These are phyloP conservation scores for Toxoplasma gondii DNA, from an alignment of 169 alveolate species.

Conservation along the genomic window DNA sequence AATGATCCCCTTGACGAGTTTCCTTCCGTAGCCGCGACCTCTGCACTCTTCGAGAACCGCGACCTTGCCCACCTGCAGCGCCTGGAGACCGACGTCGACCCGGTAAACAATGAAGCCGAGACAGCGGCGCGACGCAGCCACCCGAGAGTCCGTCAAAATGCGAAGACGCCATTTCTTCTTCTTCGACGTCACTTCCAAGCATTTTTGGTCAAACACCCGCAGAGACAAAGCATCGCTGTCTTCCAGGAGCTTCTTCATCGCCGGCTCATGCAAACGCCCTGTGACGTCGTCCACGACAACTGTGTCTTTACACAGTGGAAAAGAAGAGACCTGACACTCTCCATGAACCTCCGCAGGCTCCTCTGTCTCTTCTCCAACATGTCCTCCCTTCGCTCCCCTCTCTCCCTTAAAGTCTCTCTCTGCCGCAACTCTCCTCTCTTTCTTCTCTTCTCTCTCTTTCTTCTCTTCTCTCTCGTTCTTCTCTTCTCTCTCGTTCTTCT, in stretches of 20 bases:
- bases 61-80: slow-evolving; percentile 30
- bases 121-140: not conserved
- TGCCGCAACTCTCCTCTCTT: not conserved
- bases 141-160: not conserved
- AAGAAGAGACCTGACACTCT: not conserved
- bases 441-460: not conserved
- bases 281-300: not conserved
- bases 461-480: not conserved
- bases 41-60: slow-evolving; percentile 21
- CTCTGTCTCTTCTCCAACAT: not conserved
- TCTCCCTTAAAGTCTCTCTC: not conserved
- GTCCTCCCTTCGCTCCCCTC: not conserved
- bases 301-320: not conserved
- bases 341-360: not conserved
- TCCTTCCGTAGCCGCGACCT: slow-evolving; percentile 38
- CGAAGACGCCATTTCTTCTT: slow-evolving; percentile 35
- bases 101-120: slow-evolving; percentile 39
- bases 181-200: slow-evolving; percentile 3
- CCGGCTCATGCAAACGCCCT: not conserved
- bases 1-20: not conserved
- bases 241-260: not conserved
- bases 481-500: not conserved
- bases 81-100: not conserved
- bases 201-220: slow-evolving; percentile 24
- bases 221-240: not conserved